Conservation (phyloP, 176 grass and related monocot genomes). For the Otatea glauca region DNA sequence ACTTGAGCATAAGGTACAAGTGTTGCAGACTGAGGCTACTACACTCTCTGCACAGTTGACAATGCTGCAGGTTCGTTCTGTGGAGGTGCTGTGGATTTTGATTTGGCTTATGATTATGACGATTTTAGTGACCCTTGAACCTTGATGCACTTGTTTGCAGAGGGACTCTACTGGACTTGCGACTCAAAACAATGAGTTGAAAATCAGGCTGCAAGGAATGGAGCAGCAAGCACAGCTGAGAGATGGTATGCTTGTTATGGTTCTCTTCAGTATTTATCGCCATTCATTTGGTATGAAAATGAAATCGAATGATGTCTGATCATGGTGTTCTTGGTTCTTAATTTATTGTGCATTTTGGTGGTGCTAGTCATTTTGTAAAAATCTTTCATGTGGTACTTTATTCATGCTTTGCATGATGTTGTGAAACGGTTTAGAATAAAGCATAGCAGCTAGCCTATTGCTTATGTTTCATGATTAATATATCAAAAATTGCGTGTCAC, state of each 20-base stretch:
- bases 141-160: constrained; percentile 53
- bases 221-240: constrained; percentile 93
- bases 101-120: neutral
- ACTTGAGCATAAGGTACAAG: constrained; percentile 89
- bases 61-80: constrained; percentile 76
- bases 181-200: constrained; percentile 89
- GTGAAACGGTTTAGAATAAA: neutral
- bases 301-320: neutral
- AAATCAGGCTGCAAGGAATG: constrained; percentile 92
- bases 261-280: neutral
- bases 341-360: neutral
- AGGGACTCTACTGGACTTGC: constrained; percentile 82
- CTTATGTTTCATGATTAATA: neutral
- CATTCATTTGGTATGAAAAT: neutral
- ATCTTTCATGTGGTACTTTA: neutral
- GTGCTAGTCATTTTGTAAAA: neutral
- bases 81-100: constrained; percentile 30
- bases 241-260: constrained; percentile 72
- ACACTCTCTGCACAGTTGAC: constrained; percentile 93
- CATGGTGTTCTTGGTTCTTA: neutral
- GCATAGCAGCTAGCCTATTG: neutral
- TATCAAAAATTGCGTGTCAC: neutral
- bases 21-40: constrained; percentile 91
- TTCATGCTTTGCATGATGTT: neutral
- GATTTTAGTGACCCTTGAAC: neutral